Conservation (phyloP, 2,329 filamentous ascomycete species). For the Karstenula rhodostoma region DNA sequence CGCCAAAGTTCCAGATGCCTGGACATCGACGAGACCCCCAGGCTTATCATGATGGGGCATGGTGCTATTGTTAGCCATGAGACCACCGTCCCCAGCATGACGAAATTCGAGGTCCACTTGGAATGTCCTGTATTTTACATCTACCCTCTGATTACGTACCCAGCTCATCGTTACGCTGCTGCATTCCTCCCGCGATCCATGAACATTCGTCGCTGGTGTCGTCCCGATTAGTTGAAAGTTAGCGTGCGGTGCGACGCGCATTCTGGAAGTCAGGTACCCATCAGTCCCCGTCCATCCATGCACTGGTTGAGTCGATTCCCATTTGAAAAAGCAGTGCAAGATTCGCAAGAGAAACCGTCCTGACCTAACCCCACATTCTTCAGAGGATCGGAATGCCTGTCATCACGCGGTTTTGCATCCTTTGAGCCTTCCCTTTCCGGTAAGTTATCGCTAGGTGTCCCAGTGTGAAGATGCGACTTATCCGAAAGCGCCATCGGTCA, state of each 20-base stretch:
- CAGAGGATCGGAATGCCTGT: conserved; percentile 3
- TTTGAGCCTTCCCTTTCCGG: not conserved
- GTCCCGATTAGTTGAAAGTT: not conserved
- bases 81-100: not conserved
- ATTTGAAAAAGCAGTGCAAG: not conserved
- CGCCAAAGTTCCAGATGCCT: too few species aligned
- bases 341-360: not conserved
- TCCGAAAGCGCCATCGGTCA: too few species aligned
- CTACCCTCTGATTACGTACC: not conserved
- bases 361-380: not conserved
- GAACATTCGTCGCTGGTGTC: not conserved
- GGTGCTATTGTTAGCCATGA: not conserved
- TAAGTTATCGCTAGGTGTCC: conserved; percentile 7
- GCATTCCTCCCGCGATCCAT: conserved; percentile 7
- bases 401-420: conserved; percentile 1
- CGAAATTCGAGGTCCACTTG: not conserved
- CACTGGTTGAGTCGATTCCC: not conserved
- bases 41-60: not conserved
- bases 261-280: not conserved
- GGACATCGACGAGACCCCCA: too few species aligned
- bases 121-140: not conserved
- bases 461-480: not conserved
- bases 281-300: not conserved
- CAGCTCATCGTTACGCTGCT: conserved; percentile 1
- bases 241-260: not conserved